Evolutionary conservation across 75 land plant species (phyloP), one percentile per base, ranked within the genome.

Genomic region (Picea sitchensis): DNA sequence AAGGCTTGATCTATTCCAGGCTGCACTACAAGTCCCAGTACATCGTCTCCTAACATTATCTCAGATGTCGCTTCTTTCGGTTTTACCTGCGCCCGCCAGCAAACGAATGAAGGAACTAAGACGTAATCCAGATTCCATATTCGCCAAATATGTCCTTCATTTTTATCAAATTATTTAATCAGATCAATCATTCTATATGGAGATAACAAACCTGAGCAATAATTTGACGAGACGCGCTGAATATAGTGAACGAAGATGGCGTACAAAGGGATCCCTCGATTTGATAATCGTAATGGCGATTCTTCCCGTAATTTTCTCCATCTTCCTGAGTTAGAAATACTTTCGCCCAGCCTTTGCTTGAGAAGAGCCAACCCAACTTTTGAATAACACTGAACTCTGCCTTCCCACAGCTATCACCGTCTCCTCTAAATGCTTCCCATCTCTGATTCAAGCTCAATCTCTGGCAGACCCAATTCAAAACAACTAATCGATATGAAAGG

Each of bases 371-470:
- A 1, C n/a, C 17, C 23, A 76, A 34, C 1, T 41, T 63, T 58
- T 76, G 80, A 36, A 72, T 83, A 8, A 73, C 78, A 26, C 17
- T 73, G 9, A 79, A 17, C 57, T 59, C 11, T 7, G 77, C 62
- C 51, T 34, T 63, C 32, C 15, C 17, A 2, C 30, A 26, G 8
- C 56, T 78, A 32, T 63, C 56, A 20, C 5, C 18, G 11, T 76
- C 81, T 7, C 78, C 74, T 31, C 47, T 76, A 78, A 72, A 83
- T 0, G 32, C 78, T 68, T 83, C 81, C 85, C 85, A 83, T 36
- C 77, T 79, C 63, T 83, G 73, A 2, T 14, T 20, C 0, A 83
- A 54, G 31, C 81, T 74, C 75, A 79, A 47, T 13, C 36, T 76
- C 73, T 80, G 75, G 7, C 26, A 56, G 34, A 7, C 65, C 5